A percentile compares a stretch with the other conserved stretches of the same genome.
These are phyloP conservation scores for Geotrichum fermentans DNA, from an alignment of 1,139 yeast species.

Conservation along the genomic window DNA sequence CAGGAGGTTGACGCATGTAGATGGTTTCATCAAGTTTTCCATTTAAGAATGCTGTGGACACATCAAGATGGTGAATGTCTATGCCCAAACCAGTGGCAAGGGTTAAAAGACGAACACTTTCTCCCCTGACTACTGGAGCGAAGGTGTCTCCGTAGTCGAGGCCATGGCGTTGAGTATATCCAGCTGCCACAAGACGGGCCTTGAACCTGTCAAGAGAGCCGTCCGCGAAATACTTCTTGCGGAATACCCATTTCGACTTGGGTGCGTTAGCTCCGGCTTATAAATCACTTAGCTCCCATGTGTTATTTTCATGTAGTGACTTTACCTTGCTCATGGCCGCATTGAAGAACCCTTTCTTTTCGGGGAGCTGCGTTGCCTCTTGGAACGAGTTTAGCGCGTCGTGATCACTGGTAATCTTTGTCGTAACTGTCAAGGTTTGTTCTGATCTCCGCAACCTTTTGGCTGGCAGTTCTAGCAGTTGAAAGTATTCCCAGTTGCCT, in stretches of 20 bases:
- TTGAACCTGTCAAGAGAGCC: conserved; percentile 20
- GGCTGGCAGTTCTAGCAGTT: background rate
- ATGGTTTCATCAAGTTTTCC: conserved; percentile 26
- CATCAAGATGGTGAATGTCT: no score
- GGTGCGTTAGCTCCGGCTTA: background rate
- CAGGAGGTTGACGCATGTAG: conserved; percentile 26
- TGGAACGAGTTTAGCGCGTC: background rate
- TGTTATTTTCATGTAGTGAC: background rate
- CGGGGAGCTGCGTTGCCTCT: background rate
- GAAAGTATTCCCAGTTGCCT: background rate
- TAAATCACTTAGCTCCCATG: background rate
- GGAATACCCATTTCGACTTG: conserved; percentile 24
- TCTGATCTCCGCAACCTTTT: background rate
- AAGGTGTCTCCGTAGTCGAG: no score
- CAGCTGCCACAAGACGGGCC: no score
- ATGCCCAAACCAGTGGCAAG: conserved; percentile 21
- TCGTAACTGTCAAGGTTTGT: no score
- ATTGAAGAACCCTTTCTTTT: background rate
- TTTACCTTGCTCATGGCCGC: background rate
- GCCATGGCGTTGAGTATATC: no score
- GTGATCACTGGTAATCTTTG: background rate
- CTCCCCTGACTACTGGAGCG: background rate
- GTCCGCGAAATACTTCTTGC: conserved; percentile 18
- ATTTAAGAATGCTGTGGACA: conserved; percentile 28
- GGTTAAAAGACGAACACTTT: conserved; percentile 6